Conservation (phyloP, 2,329 filamentous ascomycete species). For the Pleoardoris graminearum region DNA sequence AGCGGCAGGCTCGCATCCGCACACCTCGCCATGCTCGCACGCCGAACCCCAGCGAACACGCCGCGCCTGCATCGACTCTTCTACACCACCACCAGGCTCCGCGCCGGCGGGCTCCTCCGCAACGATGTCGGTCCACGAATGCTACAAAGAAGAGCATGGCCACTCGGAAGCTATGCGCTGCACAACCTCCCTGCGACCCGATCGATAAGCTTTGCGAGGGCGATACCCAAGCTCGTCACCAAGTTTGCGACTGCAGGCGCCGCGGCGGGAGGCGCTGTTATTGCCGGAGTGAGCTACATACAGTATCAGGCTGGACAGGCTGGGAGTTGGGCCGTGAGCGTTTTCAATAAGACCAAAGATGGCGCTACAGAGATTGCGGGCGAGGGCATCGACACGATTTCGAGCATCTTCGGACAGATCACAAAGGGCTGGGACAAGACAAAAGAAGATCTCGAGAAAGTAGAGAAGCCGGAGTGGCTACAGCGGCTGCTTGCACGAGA, state of each 20-base stretch:
- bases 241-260: slow-evolving; percentile 89
- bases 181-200: slow-evolving; percentile 74
- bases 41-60: slow-evolving; percentile 64
- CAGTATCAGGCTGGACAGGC: slow-evolving; percentile 93
- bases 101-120: slow-evolving; percentile 45
- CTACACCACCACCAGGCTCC: slow-evolving; percentile 37
- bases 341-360: slow-evolving; percentile 74
- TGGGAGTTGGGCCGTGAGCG: slow-evolving; percentile 74
- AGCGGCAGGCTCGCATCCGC: slow-evolving; percentile 76
- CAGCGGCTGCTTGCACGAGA: slow-evolving; percentile 64
- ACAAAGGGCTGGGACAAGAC: slow-evolving; percentile 80
- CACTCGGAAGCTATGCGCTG: slow-evolving; percentile 75
- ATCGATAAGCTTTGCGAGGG: slow-evolving; percentile 67
- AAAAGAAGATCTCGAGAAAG: slow-evolving; percentile 74
- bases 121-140: slow-evolving; percentile 40
- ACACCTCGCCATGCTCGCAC: slow-evolving; percentile 68
- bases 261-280: slow-evolving; percentile 84
- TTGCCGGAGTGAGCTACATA: slow-evolving; percentile 86
- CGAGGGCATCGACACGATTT: slow-evolving; percentile 70
- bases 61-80: slow-evolving; percentile 51
- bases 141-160: slow-evolving; percentile 66
- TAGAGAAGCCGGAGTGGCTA: slow-evolving; percentile 75
- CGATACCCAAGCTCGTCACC: slow-evolving; percentile 82
- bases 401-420: slow-evolving; percentile 77
- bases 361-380: slow-evolving; percentile 70